phyloP scores from a whole-genome alignment of 1,284 basidiomycete species.

The Tetrapyrgos nigripes region DNA sequence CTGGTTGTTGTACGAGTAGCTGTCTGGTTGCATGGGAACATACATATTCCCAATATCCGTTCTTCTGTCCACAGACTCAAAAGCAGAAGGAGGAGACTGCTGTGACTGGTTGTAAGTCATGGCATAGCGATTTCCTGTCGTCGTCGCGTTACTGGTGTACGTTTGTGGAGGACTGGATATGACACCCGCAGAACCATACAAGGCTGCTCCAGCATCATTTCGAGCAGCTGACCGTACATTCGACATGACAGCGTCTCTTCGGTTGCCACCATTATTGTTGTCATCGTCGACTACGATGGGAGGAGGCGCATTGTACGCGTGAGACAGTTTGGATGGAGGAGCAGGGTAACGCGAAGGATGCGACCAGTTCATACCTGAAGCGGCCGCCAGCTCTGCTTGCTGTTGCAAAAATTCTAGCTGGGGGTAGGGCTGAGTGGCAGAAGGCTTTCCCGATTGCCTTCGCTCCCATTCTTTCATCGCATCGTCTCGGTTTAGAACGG shows the following conservation, averaged over 20 bases:
- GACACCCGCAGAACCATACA: constrained; percentile 55
- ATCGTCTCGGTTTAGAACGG: constrained; percentile 89
- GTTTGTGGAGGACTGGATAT: constrained; percentile 78
- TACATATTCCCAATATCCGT: constrained; percentile 72
- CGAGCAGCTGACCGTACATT: constrained; percentile 75
- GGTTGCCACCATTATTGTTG: constrained; percentile 29
- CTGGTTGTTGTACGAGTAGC: constrained; percentile 40
- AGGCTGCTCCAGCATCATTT: constrained; percentile 46
- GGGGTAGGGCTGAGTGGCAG: constrained; percentile 76
- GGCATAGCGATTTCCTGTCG: constrained; percentile 63
- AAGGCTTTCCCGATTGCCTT: constrained; percentile 71
- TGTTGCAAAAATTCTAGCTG: constrained; percentile 91
- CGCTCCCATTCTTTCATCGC: constrained; percentile 91
- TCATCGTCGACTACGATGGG: constrained; percentile 69
- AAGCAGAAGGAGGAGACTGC: constrained; percentile 49
- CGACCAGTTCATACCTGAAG: constrained; percentile 43
- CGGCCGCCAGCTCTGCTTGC: constrained; percentile 84
- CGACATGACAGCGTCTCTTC: constrained; percentile 75
- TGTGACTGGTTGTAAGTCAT: constrained; percentile 51
- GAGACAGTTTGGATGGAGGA: constrained; percentile 72
- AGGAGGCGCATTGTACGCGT: constrained; percentile 62
- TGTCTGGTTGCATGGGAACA: constrained; percentile 79
- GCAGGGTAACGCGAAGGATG: constrained; percentile 53
- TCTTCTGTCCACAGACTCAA: constrained; percentile 66
- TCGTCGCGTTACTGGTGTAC: constrained; percentile 58